Base-by-base conservation (phyloP, 2,329 filamentous ascomycete genomes). In the Fusarium odoratissimum region DNA sequence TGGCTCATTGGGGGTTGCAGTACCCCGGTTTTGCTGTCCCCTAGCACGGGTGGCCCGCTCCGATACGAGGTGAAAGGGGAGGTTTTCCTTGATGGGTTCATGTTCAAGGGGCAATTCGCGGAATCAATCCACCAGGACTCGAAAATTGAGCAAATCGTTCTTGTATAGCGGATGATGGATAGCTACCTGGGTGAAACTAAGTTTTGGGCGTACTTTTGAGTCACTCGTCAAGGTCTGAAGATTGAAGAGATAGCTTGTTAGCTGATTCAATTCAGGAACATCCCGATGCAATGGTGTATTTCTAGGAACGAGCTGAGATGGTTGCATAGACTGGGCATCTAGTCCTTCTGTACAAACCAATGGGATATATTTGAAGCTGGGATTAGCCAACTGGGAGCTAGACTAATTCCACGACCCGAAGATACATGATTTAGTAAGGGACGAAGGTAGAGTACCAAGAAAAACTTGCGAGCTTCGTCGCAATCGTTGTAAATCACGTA, bases 1-100 rank as follows among this genome's bases (percentile, higher is more conserved):
- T 42, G 51, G 51, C 28, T 55, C 21, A 8, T 42, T 13, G 51
- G 51, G 21, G 51, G 51, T 2, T 55, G 51, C 8, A 55, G 37
- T 55, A 55, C 37, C 11, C 51, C 51, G 6, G 3, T 55, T 14
- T 9, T 55, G 8, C 16, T 55, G 3, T 55, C 51, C 3, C 21
- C 19, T 13, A 11, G 11, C 33, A n/a, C 6, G 6, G 16, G 3
- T 14, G 11, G 4, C 9, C 2, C 25, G 21, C 21, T 5, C 14
- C 25, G 1, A 31, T 42, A 55, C 31, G 37, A 31, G n/a, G 37
- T 55, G 2, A 42, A 42, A 23, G 51, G 51, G 1, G 51, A 55
- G 8, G 21, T 19, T 19, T 55, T 55, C 2, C 51, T 55, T 21
- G 25, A 55, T 23, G 37, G 51, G 0, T 55, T 42, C 28, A 55